phyloP scores from a whole-genome alignment of 257 asterid genomes.

The Paraleonurus japonicus region DNA sequence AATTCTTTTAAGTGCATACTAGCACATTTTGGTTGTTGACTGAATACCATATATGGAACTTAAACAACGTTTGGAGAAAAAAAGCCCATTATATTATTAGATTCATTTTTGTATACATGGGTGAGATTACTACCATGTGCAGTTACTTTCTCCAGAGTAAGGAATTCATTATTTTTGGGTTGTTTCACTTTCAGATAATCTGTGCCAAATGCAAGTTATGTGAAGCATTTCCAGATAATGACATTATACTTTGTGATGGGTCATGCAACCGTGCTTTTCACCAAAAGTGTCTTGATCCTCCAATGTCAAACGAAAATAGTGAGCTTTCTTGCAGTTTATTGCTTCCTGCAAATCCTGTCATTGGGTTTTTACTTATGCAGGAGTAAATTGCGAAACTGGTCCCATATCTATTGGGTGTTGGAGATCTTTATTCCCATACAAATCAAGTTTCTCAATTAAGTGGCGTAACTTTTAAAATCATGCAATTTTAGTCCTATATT shows the following conservation, averaged over 20 bases:
- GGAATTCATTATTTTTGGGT: slow-evolving; percentile 24
- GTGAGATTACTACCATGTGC: background rate
- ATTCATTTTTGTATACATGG: slow-evolving; percentile 5
- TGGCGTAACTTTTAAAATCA: no score
- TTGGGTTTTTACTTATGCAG: slow-evolving; percentile 12
- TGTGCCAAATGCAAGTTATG: slow-evolving; percentile 88
- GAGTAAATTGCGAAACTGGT: no score
- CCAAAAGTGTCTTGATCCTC: slow-evolving; percentile 94
- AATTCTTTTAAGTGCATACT: background rate
- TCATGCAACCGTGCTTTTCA: slow-evolving; percentile 95
- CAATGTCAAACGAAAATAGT: slow-evolving; percentile 80
- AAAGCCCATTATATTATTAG: background rate
- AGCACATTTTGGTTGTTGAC: background rate
- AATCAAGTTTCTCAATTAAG: no score
- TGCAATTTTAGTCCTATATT: no score
- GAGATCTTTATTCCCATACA: no score
- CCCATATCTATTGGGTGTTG: no score
- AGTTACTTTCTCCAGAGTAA: slow-evolving; percentile 2
- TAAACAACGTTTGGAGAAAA: background rate
- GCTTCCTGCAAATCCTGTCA: slow-evolving; percentile 16
- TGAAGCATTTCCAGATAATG: slow-evolving; percentile 84
- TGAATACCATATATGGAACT: slow-evolving; percentile 3
- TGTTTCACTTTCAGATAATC: slow-evolving; percentile 56
- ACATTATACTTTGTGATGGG: slow-evolving; percentile 93
- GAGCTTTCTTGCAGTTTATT: slow-evolving; percentile 36